A percentile compares a stretch with the other conserved stretches of the same genome.
These are phyloP conservation scores for Fusarium sp. DNA, from an alignment of 2,329 filamentous ascomycete species.

Conservation along the genomic window DNA sequence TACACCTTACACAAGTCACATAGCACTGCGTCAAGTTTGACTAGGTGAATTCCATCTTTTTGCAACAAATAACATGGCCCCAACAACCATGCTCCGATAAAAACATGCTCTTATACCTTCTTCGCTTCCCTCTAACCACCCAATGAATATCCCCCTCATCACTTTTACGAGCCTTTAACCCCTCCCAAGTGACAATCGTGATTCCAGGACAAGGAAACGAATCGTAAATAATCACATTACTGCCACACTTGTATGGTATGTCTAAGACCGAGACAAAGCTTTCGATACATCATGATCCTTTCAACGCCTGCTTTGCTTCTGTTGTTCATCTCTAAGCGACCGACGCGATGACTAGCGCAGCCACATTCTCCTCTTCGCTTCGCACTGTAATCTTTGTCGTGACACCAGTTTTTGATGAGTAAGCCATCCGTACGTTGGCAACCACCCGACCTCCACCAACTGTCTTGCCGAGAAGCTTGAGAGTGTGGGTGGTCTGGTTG, in stretches of 20 bases:
- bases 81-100: constrained; percentile 31
- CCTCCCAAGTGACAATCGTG: constrained; percentile 10
- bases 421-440: constrained; percentile 90
- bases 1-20: not conserved
- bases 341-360: constrained; percentile 83
- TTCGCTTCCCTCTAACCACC: constrained; percentile 30
- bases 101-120: constrained; percentile 36
- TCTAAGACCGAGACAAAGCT: constrained; percentile 45
- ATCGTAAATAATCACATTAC: constrained; percentile 40
- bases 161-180: constrained; percentile 3
- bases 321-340: constrained; percentile 70
- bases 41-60: constrained; percentile 28
- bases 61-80: constrained; percentile 22
- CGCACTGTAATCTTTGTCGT: constrained; percentile 95
- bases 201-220: constrained; percentile 19
- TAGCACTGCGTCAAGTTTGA: not conserved
- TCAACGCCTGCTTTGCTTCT: constrained; percentile 48
- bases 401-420: constrained; percentile 89
- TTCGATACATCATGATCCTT: constrained; percentile 49
- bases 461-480: constrained; percentile 97
- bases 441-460: constrained; percentile 90
- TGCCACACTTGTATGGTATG: constrained; percentile 31
- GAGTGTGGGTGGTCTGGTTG: constrained; percentile 88
- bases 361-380: constrained; percentile 92
- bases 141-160: constrained; percentile 12